phyloP scores from a whole-genome alignment of 768 basidiomycete species.

The Russula sp. region DNA sequence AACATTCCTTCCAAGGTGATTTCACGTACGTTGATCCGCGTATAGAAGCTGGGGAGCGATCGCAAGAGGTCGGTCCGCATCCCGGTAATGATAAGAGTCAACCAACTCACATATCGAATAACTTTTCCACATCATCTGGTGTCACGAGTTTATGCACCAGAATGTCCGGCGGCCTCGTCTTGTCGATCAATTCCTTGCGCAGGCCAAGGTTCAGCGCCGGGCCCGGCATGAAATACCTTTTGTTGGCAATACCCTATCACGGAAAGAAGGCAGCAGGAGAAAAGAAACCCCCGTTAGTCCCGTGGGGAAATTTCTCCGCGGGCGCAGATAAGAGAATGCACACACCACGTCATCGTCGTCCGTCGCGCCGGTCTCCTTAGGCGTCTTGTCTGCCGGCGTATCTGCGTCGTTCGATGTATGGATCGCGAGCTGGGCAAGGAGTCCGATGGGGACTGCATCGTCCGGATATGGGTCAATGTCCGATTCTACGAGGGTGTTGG shows the following conservation, averaged over 20 bases:
- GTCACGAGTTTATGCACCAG: constrained; percentile 73
- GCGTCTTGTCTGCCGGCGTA: constrained; percentile 10
- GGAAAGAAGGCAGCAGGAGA: background rate
- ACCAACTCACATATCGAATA: constrained; percentile 71
- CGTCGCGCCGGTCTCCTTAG: constrained; percentile 21
- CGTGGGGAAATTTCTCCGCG: constrained; percentile 23
- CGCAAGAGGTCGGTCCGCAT: background rate
- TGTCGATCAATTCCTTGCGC: constrained; percentile 65
- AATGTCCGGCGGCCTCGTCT: constrained; percentile 75
- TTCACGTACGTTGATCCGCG: constrained; percentile 50
- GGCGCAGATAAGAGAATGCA: constrained; percentile 8
- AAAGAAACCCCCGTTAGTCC: background rate
- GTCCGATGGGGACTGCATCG: constrained; percentile 62
- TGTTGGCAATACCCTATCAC: constrained; percentile 69
- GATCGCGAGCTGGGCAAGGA: constrained; percentile 67
- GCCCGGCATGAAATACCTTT: constrained; percentile 73
- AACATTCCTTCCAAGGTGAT: background rate
- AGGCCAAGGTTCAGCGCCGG: constrained; percentile 66
- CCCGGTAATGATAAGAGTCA: background rate
- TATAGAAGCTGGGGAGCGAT: constrained; percentile 49
- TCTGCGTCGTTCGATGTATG: constrained; percentile 41
- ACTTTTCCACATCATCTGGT: constrained; percentile 67
- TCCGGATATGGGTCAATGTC: constrained; percentile 37
- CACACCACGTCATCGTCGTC: constrained; percentile 27
- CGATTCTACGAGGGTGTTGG: constrained; percentile 25